These are phyloP conservation scores for Nicotiana paniculata DNA, from an alignment of 257 asterid species.

Conservation along the genomic window DNA sequence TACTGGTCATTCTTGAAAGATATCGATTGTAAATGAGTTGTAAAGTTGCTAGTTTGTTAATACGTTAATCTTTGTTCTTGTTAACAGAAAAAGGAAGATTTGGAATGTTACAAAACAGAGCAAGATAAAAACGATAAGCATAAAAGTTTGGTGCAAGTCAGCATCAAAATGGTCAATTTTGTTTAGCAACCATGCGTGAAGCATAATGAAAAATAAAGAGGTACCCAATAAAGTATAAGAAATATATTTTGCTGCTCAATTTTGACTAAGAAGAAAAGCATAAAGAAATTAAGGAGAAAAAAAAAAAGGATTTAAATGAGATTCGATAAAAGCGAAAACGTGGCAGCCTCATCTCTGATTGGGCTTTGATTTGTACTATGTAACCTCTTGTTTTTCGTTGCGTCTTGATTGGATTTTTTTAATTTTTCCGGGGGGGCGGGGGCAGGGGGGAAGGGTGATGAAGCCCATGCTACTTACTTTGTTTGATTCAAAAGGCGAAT, in stretches of 20 bases:
- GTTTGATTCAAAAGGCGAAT: no score
- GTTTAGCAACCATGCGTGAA: neutral
- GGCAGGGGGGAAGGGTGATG: no score
- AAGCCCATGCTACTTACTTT: no score
- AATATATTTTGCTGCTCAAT: conserved; percentile 6
- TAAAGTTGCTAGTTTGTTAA: neutral
- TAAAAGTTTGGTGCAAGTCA: conserved; percentile 33
- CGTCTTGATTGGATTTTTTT: neutral
- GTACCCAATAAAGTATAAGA: neutral
- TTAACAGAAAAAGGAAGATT: neutral
- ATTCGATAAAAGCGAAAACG: conserved; percentile 15
- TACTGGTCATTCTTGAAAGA: neutral
- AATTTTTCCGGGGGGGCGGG: neutral
- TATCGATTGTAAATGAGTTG: neutral
- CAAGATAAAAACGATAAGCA: conserved; percentile 13
- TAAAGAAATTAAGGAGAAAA: neutral
- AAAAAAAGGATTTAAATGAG: neutral
- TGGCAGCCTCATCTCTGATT: conserved; percentile 21
- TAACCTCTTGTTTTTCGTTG: conserved; percentile 18
- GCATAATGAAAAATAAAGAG: neutral
- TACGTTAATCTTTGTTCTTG: conserved; percentile 2
- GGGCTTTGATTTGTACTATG: conserved; percentile 12
- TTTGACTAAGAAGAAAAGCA: conserved; percentile 4
- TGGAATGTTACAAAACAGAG: conserved; percentile 8
- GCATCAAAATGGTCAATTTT: conserved; percentile 3